These are phyloP conservation scores for Pseudogymnoascus sp. DNA, from an alignment of 2,329 filamentous ascomycete genomes.

Conservation along the genomic window DNA sequence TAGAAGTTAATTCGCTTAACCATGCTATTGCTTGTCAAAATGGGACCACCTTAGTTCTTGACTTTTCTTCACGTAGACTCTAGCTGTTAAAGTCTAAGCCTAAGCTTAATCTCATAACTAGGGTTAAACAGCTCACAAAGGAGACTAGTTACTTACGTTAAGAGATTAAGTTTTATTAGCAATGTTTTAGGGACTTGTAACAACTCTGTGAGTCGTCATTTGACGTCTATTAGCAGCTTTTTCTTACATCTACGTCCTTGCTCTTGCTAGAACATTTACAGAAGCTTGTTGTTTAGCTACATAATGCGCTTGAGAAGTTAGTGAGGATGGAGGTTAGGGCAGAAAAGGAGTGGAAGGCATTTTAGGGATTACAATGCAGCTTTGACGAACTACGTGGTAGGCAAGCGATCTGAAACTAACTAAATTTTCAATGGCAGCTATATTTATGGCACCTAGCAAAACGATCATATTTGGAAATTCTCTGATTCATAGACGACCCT, in stretches of 20 bases:
- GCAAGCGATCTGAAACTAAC: slow-evolving; percentile 6
- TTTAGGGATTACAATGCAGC: slow-evolving; percentile 15
- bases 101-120: slow-evolving; percentile 6
- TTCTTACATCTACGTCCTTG: slow-evolving; percentile 12
- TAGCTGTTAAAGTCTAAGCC: slow-evolving; percentile 13
- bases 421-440: neutral
- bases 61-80: slow-evolving; percentile 12
- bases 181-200: slow-evolving; percentile 16
- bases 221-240: slow-evolving; percentile 17
- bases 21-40: slow-evolving; percentile 15
- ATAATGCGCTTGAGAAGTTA: slow-evolving; percentile 14
- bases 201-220: slow-evolving; percentile 16
- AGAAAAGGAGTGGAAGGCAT: slow-evolving; percentile 15
- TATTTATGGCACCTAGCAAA: no score
- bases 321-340: slow-evolving; percentile 13
- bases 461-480: neutral
- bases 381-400: slow-evolving; percentile 1
- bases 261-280: slow-evolving; percentile 10
- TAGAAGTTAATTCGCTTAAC: slow-evolving; percentile 14
- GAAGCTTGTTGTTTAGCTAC: slow-evolving; percentile 15
- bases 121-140: slow-evolving; percentile 17
- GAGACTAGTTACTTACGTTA: slow-evolving; percentile 14
- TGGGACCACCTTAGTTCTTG: slow-evolving; percentile 14
- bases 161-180: slow-evolving; percentile 17
- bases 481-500: neutral